These are phyloP conservation scores for Comarum palustre DNA, from an alignment of 306 rosid species.

Conservation along the genomic window DNA sequence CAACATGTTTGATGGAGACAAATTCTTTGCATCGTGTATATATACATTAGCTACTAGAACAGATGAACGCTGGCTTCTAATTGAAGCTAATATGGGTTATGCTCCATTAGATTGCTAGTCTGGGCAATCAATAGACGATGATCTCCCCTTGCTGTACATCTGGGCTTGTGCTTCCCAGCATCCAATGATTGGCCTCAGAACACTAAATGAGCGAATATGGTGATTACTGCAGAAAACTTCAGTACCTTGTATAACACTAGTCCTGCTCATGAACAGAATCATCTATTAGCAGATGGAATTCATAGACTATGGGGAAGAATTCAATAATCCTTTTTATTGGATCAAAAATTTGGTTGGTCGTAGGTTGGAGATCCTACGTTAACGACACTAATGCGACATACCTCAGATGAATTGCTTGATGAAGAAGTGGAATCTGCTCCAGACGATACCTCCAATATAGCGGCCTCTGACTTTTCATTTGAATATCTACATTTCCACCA, in stretches of 20 bases:
- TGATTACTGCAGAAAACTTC: not conserved
- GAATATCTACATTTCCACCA: slow-evolving; percentile 51
- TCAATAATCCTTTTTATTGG: not conserved
- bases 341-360: not conserved
- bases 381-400: not conserved
- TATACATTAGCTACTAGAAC: not conserved
- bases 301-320: not conserved
- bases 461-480: slow-evolving; percentile 68
- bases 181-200: not conserved
- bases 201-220: not conserved
- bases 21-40: not conserved
- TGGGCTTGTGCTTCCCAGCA: not conserved
- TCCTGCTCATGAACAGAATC: slow-evolving; percentile 20
- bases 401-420: slow-evolving; percentile 49
- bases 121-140: not conserved
- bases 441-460: slow-evolving; percentile 41
- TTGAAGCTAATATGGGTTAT: not conserved
- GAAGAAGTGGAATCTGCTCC: slow-evolving; percentile 45
- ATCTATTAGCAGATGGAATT: not conserved
- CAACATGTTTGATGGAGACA: not conserved
- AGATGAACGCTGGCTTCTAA: not conserved
- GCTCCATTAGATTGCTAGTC: not conserved
- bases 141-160: not conserved
- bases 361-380: not conserved
- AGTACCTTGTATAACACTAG: not conserved